Conservation (phyloP, 768 basidiomycete species). For the Boletus speciosus region DNA sequence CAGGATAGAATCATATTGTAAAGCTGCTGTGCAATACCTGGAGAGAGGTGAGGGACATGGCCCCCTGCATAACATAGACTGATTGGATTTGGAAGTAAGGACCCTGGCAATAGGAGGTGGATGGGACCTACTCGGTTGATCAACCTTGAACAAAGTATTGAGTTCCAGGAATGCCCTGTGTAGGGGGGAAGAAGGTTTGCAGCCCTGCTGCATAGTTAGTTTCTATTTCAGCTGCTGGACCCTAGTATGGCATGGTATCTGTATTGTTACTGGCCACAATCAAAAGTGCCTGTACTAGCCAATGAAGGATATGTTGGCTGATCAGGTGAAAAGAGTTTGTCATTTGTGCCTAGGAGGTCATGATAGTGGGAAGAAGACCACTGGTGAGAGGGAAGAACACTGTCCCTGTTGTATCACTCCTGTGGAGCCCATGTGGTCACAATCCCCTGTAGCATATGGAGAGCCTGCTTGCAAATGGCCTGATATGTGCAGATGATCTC, state of each 20-base stretch:
- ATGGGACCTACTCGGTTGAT: conserved; percentile 45
- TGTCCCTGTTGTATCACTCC: conserved; percentile 31
- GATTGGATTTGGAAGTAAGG: conserved; percentile 51
- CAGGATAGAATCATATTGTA: no score
- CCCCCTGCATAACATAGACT: conserved; percentile 49
- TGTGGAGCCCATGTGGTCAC: conserved; percentile 3
- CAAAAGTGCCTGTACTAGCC: conserved; percentile 41
- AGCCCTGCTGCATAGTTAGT: conserved; percentile 59
- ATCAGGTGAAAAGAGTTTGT: conserved; percentile 43
- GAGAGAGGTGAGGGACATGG: conserved; percentile 66
- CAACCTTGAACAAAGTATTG: conserved; percentile 51
- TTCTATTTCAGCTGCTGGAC: conserved; percentile 20
- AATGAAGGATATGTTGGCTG: conserved; percentile 66
- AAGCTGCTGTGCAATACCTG: conserved; percentile 70
- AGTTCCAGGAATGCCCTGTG: conserved; percentile 37
- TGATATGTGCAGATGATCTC: no score
- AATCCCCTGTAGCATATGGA: no score
- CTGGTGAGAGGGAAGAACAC: conserved; percentile 41
- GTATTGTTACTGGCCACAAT: conserved; percentile 52
- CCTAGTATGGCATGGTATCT: conserved; percentile 46
- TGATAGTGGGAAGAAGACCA: conserved; percentile 51
- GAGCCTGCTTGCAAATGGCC: no score
- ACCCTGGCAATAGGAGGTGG: conserved; percentile 55
- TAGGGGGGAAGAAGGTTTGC: conserved; percentile 50
- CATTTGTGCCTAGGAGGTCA: conserved; percentile 36